Conservation (phyloP, 768 basidiomycete genomes). For the Phlebiopsis flavidoalba region DNA sequence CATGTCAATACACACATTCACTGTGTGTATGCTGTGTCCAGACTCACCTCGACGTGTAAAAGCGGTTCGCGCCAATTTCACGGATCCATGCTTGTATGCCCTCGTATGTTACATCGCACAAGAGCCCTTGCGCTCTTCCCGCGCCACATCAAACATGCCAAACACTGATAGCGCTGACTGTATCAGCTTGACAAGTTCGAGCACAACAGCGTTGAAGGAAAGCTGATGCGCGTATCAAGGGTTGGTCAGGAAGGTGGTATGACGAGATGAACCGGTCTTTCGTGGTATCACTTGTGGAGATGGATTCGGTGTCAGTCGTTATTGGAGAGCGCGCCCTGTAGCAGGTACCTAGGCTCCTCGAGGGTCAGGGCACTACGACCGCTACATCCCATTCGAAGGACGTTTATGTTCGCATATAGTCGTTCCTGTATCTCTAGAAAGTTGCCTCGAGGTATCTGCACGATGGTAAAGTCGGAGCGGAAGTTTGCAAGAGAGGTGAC, state of each 20-base stretch:
- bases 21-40: neutral
- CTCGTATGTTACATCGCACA: conserved; percentile 74
- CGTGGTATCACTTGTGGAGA: conserved; percentile 56
- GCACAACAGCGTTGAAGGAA: conserved; percentile 61
- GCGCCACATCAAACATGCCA: conserved; percentile 48
- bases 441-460: conserved; percentile 68
- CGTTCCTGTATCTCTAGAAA: conserved; percentile 59
- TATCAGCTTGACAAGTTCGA: conserved; percentile 71
- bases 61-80: conserved; percentile 58
- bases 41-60: conserved; percentile 53
- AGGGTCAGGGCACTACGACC: conserved; percentile 76
- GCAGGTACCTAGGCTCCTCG: conserved; percentile 64
- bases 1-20: neutral
- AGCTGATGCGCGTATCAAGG: conserved; percentile 19
- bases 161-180: conserved; percentile 70
- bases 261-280: conserved; percentile 74
- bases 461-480: conserved; percentile 82
- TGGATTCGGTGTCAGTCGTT: neutral
- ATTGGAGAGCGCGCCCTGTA: neutral
- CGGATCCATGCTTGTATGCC: conserved; percentile 65
- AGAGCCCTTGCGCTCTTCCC: conserved; percentile 52
- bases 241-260: conserved; percentile 53
- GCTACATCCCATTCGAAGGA: conserved; percentile 79
- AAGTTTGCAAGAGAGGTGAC: conserved; percentile 84
- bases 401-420: conserved; percentile 77